Evolutionary conservation across 139 green algal species (phyloP), one percentile per base, ranked within the genome.

Genomic region (Auxenochlorella pyrenoidosa): DNA sequence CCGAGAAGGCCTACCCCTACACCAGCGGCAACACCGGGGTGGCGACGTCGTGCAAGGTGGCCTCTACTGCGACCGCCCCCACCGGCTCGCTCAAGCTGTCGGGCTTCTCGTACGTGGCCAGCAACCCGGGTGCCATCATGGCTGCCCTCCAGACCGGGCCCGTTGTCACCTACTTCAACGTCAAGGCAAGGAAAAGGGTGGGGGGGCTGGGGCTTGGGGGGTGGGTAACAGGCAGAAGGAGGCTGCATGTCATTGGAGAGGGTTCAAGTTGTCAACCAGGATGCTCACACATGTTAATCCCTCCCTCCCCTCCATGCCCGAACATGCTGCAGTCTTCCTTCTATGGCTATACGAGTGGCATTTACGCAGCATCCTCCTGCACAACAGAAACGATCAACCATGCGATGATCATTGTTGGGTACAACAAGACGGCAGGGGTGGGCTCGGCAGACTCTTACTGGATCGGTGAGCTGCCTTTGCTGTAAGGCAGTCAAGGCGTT

Each of bases 341-440:
- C 70, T 44, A 44, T n/a, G 12, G 34, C 34, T 76, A 76, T 34
- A 30, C 70, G 15, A 22, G 30, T 10, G 70, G 70, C 70, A 38
- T 76, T 1, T 76, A 76, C 70, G 34, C 19, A 13, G 70, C 70
- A 18, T 76, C 70, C 18, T 36, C 34, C 70, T 76, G 70, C 70
- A 76, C 70, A 36, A 43, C 70, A 13, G 34, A 44, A 5, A 10
- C 18, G 15, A 5, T 47, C 34, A 76, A 76, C 36, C 70, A 76
- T 19, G 70, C 34, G 16, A 76, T 76, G 70, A n/a, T 71, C 18
- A 18, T 38, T 12, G 63, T 71, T 71, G 70, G 70, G 3, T 76
- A 76, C 18, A 76, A 76, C 34, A 76, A 44, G 70, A 76, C 70
- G 15, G 70, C 70, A 47, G 70, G 70, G 30, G 70, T 76, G n/a